A percentile compares a stretch with the other conserved stretches of the same genome.
phyloP scores from a whole-genome alignment of 2,329 filamentous ascomycete species.

The Colletotrichum sp. region DNA sequence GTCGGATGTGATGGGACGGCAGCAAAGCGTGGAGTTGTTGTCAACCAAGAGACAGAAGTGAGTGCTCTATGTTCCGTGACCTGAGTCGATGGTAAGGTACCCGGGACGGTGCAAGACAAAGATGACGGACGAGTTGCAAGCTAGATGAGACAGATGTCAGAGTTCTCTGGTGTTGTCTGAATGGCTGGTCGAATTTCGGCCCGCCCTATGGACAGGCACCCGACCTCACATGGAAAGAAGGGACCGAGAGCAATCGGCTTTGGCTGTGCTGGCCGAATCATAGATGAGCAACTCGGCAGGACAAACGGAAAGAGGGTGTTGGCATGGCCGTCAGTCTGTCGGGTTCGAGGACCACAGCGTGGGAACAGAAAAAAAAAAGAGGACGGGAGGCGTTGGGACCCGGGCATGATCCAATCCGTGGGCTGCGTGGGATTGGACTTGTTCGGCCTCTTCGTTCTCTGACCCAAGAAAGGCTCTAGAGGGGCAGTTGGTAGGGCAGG shows the following conservation, averaged over 20 bases:
- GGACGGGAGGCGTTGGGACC: not conserved
- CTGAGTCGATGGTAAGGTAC: not conserved
- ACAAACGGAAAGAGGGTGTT: not conserved
- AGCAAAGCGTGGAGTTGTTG: not conserved
- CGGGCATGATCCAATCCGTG: not conserved
- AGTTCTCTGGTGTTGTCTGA: not conserved
- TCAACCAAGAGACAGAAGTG: not conserved
- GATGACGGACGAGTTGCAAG: not conserved
- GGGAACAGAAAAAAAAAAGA: not conserved
- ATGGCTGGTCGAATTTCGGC: not conserved
- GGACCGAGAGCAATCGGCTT: not conserved
- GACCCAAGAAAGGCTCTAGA: not conserved
- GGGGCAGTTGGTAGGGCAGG: not conserved
- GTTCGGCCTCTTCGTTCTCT: not conserved
- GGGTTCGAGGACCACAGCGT: not conserved
- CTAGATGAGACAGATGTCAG: not conserved
- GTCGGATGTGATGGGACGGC: not conserved
- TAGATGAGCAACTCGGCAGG: not conserved
- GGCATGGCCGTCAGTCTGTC: not conserved
- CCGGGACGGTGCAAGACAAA: not conserved
- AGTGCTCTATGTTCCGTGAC: not conserved
- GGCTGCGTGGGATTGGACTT: not conserved
- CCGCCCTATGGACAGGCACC: slow-evolving; percentile 13
- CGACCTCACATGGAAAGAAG: not conserved
- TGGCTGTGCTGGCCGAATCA: slow-evolving; percentile 7